Percentiles rank a stretch among this genome's conserved stretches.
Evolutionary conservation across 1,284 basidiomycete species (phyloP).

Genomic region (Neolentinus lepideus): DNA sequence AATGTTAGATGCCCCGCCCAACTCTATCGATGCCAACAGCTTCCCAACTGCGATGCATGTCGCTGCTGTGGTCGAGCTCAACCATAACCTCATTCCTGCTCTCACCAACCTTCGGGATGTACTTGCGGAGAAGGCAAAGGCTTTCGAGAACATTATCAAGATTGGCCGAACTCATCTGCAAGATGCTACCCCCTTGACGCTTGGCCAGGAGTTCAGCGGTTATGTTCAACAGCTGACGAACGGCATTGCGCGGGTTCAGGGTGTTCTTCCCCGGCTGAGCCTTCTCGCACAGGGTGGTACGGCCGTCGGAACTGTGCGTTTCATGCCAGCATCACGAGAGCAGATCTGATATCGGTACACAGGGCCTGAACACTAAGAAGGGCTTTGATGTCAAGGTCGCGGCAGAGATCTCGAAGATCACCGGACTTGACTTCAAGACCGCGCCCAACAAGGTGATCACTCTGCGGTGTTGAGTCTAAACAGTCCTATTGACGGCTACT

Average conservation of each 20-base stretch:
- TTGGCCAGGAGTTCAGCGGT: constrained; percentile 98
- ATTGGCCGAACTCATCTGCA: constrained; percentile 98
- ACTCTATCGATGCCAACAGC: constrained; percentile 30
- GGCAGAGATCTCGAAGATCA: constrained; percentile 86
- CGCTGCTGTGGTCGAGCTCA: constrained; percentile 89
- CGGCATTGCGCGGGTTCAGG: constrained; percentile 84
- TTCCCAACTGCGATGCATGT: constrained; percentile 99
- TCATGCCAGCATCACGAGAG: background rate
- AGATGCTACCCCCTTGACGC: constrained; percentile 96
- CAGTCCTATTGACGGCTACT: constrained; percentile 4
- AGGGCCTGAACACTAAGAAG: constrained; percentile 96
- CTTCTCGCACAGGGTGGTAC: constrained; percentile 97
- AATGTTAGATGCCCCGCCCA: background rate
- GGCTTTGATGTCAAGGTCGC: constrained; percentile 97
- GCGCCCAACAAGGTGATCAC: constrained; percentile 88
- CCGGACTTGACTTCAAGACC: constrained; percentile 88
- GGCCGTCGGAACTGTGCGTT: constrained; percentile 89
- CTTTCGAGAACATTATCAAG: constrained; percentile 92
- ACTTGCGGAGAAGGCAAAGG: constrained; percentile 75
- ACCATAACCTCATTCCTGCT: constrained; percentile 78
- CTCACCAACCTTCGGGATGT: constrained; percentile 80
- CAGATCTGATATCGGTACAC: constrained; percentile 5
- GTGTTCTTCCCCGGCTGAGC: constrained; percentile 81
- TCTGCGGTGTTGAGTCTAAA: constrained; percentile 3
- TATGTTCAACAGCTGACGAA: constrained; percentile 95